phyloP scores from a whole-genome alignment of 129 eudicot species.

The Chrysanthemum seticuspe region DNA sequence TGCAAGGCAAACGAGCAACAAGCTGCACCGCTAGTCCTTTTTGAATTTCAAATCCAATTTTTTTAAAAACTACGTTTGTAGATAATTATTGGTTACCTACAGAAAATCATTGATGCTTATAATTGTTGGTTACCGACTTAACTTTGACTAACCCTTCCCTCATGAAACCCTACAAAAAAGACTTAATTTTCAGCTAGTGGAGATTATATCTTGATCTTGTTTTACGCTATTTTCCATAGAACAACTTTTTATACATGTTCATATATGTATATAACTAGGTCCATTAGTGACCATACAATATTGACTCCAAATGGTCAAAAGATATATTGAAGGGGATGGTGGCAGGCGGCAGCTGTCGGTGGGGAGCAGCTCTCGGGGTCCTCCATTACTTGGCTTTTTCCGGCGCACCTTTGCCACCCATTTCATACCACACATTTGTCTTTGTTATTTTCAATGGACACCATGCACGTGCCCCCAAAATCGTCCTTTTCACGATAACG shows the following conservation, averaged over 20 bases:
- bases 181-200: background rate
- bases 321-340: constrained; percentile 6
- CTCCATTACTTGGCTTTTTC: constrained; percentile 24
- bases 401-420: constrained; percentile 21
- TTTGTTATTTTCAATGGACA: background rate
- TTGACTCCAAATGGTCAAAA: constrained; percentile 25
- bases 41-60: no score
- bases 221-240: constrained; percentile 16
- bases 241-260: constrained; percentile 10
- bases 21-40: no score
- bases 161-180: no score
- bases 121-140: background rate
- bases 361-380: constrained; percentile 28
- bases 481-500: background rate
- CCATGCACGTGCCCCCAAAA: background rate
- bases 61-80: no score
- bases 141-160: background rate
- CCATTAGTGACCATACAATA: background rate
- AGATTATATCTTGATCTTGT: background rate
- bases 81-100: no score
- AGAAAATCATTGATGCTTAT: background rate
- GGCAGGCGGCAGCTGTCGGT: constrained; percentile 29
- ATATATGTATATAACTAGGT: background rate
- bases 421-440: constrained; percentile 9
- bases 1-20: no score